Evolutionary conservation across 2,329 filamentous ascomycete genomes (phyloP), one percentile per base, ranked within the genome.

Genomic region (Ophiocordyceps camponoti-floridani): DNA sequence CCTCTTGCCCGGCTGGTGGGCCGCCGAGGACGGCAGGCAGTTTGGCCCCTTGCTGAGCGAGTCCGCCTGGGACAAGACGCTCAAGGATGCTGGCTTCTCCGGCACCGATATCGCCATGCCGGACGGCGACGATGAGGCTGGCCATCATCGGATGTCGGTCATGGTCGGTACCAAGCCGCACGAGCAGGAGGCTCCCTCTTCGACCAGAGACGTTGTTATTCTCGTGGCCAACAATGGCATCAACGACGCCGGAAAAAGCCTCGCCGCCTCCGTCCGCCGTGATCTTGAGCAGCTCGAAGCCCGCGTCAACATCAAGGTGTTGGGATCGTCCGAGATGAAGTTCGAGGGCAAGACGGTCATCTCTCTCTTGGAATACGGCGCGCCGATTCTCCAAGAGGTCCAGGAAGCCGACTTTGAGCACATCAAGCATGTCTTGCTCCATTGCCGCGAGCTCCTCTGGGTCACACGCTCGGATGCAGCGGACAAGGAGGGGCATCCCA

Each of bases 161-260:
- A n/a, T 44, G 16, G 35, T 44, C 37, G 40, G 43, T 37, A 44
- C 35, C 10, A 44, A 44, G 43, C 43, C 37, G 10, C 19, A 31
- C n/a, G 16, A 44, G 16, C 35, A 28, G 26, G 16, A n/a, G 2
- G 35, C 10, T 2, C n/a, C 43, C n/a, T 31, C 16, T 5, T 16
- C 43, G 16, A 6, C 35, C 35, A 31, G 40, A 14, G 30, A 27
- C 37, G 35, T 44, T 2, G 43, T 40, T 4, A 35, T 44, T 13
- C 35, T 44, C 13, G 16, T 44, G n/a, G n/a, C 43, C 18, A 27
- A 40, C 26, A 26, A 30, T n/a, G n/a, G 16, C 26, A 18, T 23
- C 23, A 23, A 23, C 26, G 35, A 40, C 12, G 7, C 18, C 26
- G 40, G 35, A 4, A n/a, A 11, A 11, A 23, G 42, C 10, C 42